phyloP scores from a whole-genome alignment of 2,329 filamentous ascomycete genomes.

The Colletotrichum eleusines region DNA sequence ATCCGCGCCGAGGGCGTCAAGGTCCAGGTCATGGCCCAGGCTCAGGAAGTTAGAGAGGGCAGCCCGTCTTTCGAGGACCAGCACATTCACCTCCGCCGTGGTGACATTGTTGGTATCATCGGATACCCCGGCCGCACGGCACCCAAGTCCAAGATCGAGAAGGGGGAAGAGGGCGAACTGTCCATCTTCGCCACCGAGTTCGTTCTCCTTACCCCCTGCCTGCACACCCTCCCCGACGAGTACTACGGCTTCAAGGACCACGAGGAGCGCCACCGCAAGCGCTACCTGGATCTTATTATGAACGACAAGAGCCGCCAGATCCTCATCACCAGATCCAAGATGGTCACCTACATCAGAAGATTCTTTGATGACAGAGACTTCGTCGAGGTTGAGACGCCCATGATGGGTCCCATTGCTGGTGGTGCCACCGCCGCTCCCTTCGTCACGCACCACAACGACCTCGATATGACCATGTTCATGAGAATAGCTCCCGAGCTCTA shows the following conservation, averaged over 20 bases:
- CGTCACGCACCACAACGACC: constrained; percentile 94
- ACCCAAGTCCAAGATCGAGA: constrained; percentile 87
- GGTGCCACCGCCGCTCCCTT: constrained; percentile 97
- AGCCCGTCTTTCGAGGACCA: constrained; percentile 82
- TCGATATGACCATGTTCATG: constrained; percentile 95
- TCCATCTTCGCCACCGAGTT: constrained; percentile 93
- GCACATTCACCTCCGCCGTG: constrained; percentile 88
- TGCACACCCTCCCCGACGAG: constrained; percentile 90
- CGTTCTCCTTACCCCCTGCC: constrained; percentile 86
- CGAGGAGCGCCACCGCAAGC: constrained; percentile 91
- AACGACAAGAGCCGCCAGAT: constrained; percentile 88
- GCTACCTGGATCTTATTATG: constrained; percentile 97
- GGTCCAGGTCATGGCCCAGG: constrained; percentile 93
- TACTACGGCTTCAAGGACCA: constrained; percentile 96
- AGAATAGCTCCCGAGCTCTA: constrained; percentile 87
- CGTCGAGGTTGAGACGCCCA: constrained; percentile 94
- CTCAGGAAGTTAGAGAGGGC: constrained; percentile 78
- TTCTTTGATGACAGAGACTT: constrained; percentile 93
- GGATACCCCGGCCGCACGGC: constrained; percentile 84
- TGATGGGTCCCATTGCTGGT: constrained; percentile 96
- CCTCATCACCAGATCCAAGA: constrained; percentile 87
- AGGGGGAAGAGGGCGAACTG: constrained; percentile 87
- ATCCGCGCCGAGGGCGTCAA: constrained; percentile 74
- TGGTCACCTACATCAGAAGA: constrained; percentile 87
- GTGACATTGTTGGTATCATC: constrained; percentile 91